Evolutionary conservation across 2,329 filamentous ascomycete species (phyloP), one percentile per base, ranked within the genome.

Genomic region (Colletotrichum falcatum): DNA sequence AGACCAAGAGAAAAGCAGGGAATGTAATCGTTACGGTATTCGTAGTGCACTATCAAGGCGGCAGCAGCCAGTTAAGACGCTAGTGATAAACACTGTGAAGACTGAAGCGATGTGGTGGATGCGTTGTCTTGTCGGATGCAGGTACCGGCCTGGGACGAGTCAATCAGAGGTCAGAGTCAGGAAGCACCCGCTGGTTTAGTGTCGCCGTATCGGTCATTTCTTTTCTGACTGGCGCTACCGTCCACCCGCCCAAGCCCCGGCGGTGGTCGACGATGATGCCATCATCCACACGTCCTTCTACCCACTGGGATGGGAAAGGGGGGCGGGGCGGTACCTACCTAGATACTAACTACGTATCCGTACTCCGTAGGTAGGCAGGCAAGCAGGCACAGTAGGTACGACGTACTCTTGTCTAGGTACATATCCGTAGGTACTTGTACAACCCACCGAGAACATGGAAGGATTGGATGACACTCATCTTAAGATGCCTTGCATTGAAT

Each of bases 91-190:
- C 23, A 49, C 59, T 61, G 46, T 42, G 33, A 28, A 18, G 62
- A 20, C 65, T 53, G 6, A 70, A 18, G 33, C 20, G 33, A 70
- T 18, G 66, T 46, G 3, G 66, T 46, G 3, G 70, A 69, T 14
- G 37, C 26, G n/a, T 55, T 59, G 39, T 71, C 5, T 55, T 59
- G 39, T 71, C 5, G 73, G 70, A 48, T 76, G 67, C n/a, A 76
- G 72, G 55, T 71, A 75, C 26, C 65, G 65, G 61, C 53, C 18
- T 30, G 23, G 44, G 65, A 64, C 44, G 35, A 53, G 60, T 65
- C 53, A 68, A 59, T 62, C 23, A 53, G 46, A 42, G 7, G 37
- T 26, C 48, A 23, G 5, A 37, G 6, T 30, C 49, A 11, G 18
- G 28, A 53, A 30, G 16, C 16, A 23, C 14, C 23, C 30, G 55